Percentiles rank a stretch among this genome's conserved stretches.
phyloP scores from a whole-genome alignment of 2,329 filamentous ascomycete genomes.

The Alternaria panax region DNA sequence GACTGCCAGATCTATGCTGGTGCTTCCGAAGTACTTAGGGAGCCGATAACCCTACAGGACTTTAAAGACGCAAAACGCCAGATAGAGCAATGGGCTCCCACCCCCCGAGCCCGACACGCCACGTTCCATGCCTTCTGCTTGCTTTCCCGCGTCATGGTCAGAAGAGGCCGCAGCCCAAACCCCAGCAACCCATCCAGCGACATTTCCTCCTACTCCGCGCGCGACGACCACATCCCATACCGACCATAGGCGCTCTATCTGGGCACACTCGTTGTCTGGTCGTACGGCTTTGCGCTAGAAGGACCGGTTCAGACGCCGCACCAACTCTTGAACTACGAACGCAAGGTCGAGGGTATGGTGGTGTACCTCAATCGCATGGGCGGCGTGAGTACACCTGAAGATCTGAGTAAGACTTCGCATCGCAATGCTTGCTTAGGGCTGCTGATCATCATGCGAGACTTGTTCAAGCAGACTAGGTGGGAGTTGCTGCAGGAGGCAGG shows the following conservation, averaged over 20 bases:
- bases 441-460: slow-evolving; percentile 80
- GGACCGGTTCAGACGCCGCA: slow-evolving; percentile 69
- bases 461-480: slow-evolving; percentile 85
- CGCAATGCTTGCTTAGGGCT: slow-evolving; percentile 85
- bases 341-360: slow-evolving; percentile 79
- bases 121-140: slow-evolving; percentile 93
- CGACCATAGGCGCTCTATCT: slow-evolving; percentile 96
- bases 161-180: slow-evolving; percentile 55
- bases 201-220: slow-evolving; percentile 72
- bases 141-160: slow-evolving; percentile 80
- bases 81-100: slow-evolving; percentile 93
- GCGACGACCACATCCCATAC: slow-evolving; percentile 89
- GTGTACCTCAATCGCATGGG: slow-evolving; percentile 77
- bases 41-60: slow-evolving; percentile 83
- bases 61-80: slow-evolving; percentile 79
- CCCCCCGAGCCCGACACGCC: slow-evolving; percentile 85
- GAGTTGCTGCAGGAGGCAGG: slow-evolving; percentile 90
- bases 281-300: slow-evolving; percentile 89
- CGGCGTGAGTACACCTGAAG: slow-evolving; percentile 75
- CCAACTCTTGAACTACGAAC: slow-evolving; percentile 65
- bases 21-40: slow-evolving; percentile 82
- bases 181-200: slow-evolving; percentile 36
- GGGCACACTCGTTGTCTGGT: slow-evolving; percentile 90
- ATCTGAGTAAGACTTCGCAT: slow-evolving; percentile 74
- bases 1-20: slow-evolving; percentile 96